These are phyloP conservation scores for Fusarium buxicola DNA, from an alignment of 2,329 filamentous ascomycete genomes.

Conservation along the genomic window DNA sequence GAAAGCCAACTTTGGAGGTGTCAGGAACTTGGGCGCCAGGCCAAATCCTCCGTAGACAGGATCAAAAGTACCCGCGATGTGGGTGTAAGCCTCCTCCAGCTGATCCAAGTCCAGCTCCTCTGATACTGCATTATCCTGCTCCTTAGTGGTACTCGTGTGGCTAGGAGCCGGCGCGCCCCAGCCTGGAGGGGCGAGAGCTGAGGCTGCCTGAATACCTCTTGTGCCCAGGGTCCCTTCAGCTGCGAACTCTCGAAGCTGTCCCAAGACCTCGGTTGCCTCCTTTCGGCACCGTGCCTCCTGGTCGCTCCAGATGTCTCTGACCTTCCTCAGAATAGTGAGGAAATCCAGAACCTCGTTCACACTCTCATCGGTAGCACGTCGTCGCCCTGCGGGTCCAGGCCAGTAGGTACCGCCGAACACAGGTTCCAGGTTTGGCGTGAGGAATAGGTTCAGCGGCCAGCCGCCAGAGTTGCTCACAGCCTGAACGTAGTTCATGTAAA, in stretches of 20 bases:
- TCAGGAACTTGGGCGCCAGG: slow-evolving; percentile 87
- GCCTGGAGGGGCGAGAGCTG: slow-evolving; percentile 46
- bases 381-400: slow-evolving; percentile 77
- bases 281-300: slow-evolving; percentile 86
- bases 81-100: slow-evolving; percentile 86
- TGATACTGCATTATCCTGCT: slow-evolving; percentile 53
- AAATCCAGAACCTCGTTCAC: slow-evolving; percentile 79
- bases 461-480: slow-evolving; percentile 90
- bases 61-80: slow-evolving; percentile 86
- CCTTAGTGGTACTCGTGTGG: slow-evolving; percentile 35
- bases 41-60: slow-evolving; percentile 83
- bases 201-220: slow-evolving; percentile 48
- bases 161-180: slow-evolving; percentile 49
- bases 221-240: slow-evolving; percentile 81
- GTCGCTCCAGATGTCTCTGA: slow-evolving; percentile 80
- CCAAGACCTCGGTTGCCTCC: slow-evolving; percentile 84
- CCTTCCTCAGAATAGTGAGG: slow-evolving; percentile 83
- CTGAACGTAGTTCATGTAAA: slow-evolving; percentile 99
- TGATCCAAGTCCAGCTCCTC: slow-evolving; percentile 89
- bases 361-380: slow-evolving; percentile 51
- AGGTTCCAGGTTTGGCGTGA: slow-evolving; percentile 91
- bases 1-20: slow-evolving; percentile 85
- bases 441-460: slow-evolving; percentile 96
- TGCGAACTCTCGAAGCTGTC: slow-evolving; percentile 86
- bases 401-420: slow-evolving; percentile 98